Evolutionary conservation across 2,329 filamentous ascomycete genomes (phyloP), one percentile per base, ranked within the genome.

Genomic region (Boeremia lycopersici): DNA sequence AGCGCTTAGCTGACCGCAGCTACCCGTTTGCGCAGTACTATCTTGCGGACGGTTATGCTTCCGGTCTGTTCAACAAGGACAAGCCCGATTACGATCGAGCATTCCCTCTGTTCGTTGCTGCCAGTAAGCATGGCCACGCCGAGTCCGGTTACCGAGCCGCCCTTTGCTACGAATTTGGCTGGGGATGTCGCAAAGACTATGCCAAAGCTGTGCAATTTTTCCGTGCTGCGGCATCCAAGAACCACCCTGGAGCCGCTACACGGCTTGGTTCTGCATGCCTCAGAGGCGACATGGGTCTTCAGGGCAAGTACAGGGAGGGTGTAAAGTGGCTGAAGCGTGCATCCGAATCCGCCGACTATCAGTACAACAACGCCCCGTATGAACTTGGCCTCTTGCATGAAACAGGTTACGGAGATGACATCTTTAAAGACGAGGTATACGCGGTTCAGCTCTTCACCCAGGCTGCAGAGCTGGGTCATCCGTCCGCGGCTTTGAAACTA

Each of bases 21-120:
- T 97, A 97, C 73, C 95, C 95, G 1, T 98, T 97, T 75, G 95
- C 95, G 3, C 95, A 99, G 74, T 99, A 99, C 78, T 98, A 98
- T 74, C 86, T 99, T 11, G 95, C 87, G 17, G 95, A 99, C 72
- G 95, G 95, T 1, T 96, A 91, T 72, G 91, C 92, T 2, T 97
- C 93, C 6, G 95, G 95, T 0, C 81, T 99, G 23, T 98, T 99
- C 77, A 96, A 87, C 78, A 98, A 97, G 75, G 91, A 91, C 58
- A 96, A 93, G 71, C 87, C 91, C 68, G 95, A 99, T 72, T 89
- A 96, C 72, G 91, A 93, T 70, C 88, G 90, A 35, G 93, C 95
- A 0, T 98, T 98, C 71, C 89, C 91, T 8, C 85, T 98, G 28
- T 99, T 99, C 72, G 84, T 96, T 33, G 86, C 95, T 13, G 95